A percentile compares a stretch with the other conserved stretches of the same genome.
These are phyloP conservation scores for Amborella trichopoda DNA, from an alignment of 164 flowering plant species.

Conservation along the genomic window DNA sequence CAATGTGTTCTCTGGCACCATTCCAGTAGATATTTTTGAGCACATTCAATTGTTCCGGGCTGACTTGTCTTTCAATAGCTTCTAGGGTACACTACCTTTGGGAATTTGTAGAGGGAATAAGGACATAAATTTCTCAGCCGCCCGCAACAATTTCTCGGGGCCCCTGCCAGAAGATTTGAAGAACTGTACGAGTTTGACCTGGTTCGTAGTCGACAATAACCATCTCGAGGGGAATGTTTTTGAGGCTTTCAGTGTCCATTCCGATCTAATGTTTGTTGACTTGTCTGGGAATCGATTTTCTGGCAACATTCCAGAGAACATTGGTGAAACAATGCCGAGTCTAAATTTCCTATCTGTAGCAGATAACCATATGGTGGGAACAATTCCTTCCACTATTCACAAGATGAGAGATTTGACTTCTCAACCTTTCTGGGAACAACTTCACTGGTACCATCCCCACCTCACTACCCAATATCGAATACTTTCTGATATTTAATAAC, in stretches of 20 bases:
- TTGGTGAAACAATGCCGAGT: slow-evolving; percentile 1
- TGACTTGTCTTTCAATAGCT: slow-evolving; percentile 3
- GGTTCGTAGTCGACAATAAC: slow-evolving; percentile 8
- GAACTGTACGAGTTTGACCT: slow-evolving; percentile 3
- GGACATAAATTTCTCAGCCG: background rate
- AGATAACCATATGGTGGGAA: slow-evolving; percentile 3
- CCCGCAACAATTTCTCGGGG: slow-evolving; percentile 4
- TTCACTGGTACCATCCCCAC: too few relatives aligned
- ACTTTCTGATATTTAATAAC: too few relatives aligned
- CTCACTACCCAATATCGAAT: too few relatives aligned
- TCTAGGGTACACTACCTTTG: slow-evolving; percentile 5
- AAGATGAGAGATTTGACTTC: too few relatives aligned
- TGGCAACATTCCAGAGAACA: too few relatives aligned
- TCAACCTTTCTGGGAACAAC: too few relatives aligned
- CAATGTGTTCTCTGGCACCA: slow-evolving; percentile 6
- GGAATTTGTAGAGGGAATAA: background rate
- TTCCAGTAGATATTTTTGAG: slow-evolving; percentile 6
- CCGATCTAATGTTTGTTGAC: slow-evolving; percentile 3
- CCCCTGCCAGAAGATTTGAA: slow-evolving; percentile 3
- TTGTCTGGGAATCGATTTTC: slow-evolving; percentile 5
- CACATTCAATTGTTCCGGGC: background rate
- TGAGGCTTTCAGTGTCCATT: slow-evolving; percentile 8
- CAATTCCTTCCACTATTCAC: too few relatives aligned
- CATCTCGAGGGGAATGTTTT: slow-evolving; percentile 5
- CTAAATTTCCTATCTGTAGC: slow-evolving; percentile 2